Evolutionary conservation across 1,284 basidiomycete genomes (phyloP).

Genomic region (Apiotrichum domesticum): DNA sequence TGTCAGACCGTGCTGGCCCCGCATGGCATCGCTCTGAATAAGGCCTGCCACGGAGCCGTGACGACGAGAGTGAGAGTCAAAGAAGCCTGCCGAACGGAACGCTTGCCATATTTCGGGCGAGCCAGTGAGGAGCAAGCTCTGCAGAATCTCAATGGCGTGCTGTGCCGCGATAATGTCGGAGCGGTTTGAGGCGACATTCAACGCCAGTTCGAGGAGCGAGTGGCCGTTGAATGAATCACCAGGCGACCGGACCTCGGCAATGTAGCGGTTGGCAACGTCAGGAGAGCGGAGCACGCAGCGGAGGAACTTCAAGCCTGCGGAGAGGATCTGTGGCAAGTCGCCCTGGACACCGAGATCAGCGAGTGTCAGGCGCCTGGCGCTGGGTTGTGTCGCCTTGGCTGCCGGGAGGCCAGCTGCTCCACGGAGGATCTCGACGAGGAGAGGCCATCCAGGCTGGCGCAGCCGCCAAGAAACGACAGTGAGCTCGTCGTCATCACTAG

Average conservation of each 20-base stretch:
- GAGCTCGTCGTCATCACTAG: slow-evolving; percentile 6
- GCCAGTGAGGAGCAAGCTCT: slow-evolving; percentile 26
- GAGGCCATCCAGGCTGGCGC: slow-evolving; percentile 26
- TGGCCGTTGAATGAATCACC: slow-evolving; percentile 15
- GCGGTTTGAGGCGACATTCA: slow-evolving; percentile 16
- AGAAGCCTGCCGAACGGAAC: slow-evolving; percentile 34
- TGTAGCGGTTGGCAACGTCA: slow-evolving; percentile 8
- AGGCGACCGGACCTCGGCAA: neutral
- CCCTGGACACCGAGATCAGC: slow-evolving; percentile 30
- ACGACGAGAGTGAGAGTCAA: slow-evolving; percentile 27
- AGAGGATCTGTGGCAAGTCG: slow-evolving; percentile 20
- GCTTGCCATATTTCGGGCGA: slow-evolving; percentile 27
- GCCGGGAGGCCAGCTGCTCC: slow-evolving; percentile 24
- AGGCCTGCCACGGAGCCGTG: slow-evolving; percentile 24
- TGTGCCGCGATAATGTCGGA: slow-evolving; percentile 13
- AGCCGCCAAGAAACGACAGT: slow-evolving; percentile 25
- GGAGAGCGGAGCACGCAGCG: slow-evolving; percentile 24
- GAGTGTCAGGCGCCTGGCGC: slow-evolving; percentile 19
- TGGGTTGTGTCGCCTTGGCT: slow-evolving; percentile 4
- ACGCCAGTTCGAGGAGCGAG: slow-evolving; percentile 27
- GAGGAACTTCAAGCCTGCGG: slow-evolving; percentile 27
- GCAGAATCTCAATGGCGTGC: slow-evolving; percentile 31
- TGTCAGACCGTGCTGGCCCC: slow-evolving; percentile 32
- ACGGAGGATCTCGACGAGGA: slow-evolving; percentile 34
- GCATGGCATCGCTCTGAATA: slow-evolving; percentile 27